Evolutionary conservation across 345 rosid genomes (phyloP).

Genomic region (Salix viminalis): DNA sequence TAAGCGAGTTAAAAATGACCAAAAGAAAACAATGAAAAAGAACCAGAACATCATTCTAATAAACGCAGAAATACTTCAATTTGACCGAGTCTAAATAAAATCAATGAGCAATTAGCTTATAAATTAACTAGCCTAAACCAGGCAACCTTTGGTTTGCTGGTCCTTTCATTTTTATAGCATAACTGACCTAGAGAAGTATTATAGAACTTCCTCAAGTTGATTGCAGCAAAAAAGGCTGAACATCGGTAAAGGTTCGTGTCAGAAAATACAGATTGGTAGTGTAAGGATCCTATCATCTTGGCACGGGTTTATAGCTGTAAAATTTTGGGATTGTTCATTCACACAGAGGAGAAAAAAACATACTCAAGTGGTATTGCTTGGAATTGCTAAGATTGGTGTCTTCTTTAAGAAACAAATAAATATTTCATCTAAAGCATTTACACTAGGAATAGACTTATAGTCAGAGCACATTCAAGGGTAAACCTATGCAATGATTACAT

Average conservation of each 20-base stretch:
- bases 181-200: neutral
- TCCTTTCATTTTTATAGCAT: neutral
- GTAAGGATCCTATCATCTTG: neutral
- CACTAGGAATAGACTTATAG: neutral
- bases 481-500: neutral
- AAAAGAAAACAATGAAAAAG: neutral
- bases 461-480: neutral
- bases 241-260: neutral
- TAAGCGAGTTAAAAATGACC: neutral
- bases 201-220: neutral
- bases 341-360: neutral
- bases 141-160: neutral
- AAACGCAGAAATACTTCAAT: neutral
- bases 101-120: neutral
- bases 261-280: too few species aligned
- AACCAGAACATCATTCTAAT: neutral
- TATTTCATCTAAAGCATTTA: neutral
- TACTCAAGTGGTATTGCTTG: neutral
- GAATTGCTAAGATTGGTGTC: neutral
- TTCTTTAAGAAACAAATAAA: neutral
- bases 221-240: neutral
- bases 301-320: neutral
- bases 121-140: neutral
- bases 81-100: neutral
- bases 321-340: neutral